Percentiles rank a stretch among this genome's conserved stretches.
phyloP scores from a whole-genome alignment of 345 rosid genomes.

The Draba incana region DNA sequence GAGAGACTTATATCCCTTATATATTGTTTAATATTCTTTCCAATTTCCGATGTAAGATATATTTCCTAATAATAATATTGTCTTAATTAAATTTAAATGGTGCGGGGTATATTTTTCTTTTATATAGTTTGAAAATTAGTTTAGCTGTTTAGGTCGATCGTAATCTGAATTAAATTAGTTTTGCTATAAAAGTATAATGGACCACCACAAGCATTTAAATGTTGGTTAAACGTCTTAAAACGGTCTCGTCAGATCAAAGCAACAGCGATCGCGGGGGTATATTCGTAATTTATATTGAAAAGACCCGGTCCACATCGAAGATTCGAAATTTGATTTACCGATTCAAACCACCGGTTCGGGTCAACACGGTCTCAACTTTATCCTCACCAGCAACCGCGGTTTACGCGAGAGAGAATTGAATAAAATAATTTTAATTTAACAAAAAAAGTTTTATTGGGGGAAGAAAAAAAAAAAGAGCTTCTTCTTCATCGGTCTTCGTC shows the following conservation, averaged over 20 bases:
- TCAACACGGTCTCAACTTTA: conserved; percentile 34
- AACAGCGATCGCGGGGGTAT: conserved; percentile 1
- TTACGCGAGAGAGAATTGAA: conserved; percentile 16
- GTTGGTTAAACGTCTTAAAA: background rate
- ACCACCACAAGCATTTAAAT: conserved; percentile 7
- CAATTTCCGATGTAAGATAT: too few species aligned
- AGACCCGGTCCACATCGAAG: conserved; percentile 34
- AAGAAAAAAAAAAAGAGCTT: background rate
- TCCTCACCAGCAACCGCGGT: conserved; percentile 25
- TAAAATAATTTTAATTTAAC: background rate
- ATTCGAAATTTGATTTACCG: conserved; percentile 16
- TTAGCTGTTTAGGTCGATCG: too few species aligned
- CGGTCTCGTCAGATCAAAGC: conserved; percentile 3
- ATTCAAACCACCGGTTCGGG: conserved; percentile 40
- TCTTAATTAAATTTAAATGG: too few species aligned
- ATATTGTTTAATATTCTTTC: too few species aligned
- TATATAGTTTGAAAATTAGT: too few species aligned
- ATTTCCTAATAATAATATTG: too few species aligned
- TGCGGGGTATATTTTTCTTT: too few species aligned
- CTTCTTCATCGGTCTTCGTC: conserved; percentile 23
- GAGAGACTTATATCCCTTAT: too few species aligned
- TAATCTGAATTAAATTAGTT: background rate
- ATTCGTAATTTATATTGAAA: background rate
- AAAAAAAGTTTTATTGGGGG: background rate
- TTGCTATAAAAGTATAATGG: background rate